A percentile compares a stretch with the other conserved stretches of the same genome.
Conservation (phyloP, 2,329 filamentous ascomycete species). For the Claviceps capensis region DNA sequence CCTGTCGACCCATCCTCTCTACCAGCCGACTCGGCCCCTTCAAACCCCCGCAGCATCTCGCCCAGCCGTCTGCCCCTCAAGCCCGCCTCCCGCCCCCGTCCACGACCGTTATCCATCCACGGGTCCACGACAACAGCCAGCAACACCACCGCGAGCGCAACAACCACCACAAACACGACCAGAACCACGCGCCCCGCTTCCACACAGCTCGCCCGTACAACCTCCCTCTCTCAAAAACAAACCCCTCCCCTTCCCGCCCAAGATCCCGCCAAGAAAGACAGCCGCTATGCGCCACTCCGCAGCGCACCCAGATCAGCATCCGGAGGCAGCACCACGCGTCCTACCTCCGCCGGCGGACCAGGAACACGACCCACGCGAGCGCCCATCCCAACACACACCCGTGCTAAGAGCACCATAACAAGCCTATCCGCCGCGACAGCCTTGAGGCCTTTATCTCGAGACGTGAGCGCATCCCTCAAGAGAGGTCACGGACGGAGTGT, state of each 20-base stretch:
- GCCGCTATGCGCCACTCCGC: constrained; percentile 21
- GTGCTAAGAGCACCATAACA: constrained; percentile 21
- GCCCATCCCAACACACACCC: constrained; percentile 12
- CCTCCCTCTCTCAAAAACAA: constrained; percentile 10
- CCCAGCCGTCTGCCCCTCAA: constrained; percentile 38
- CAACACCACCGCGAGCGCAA: constrained; percentile 1
- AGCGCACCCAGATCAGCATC: constrained; percentile 16
- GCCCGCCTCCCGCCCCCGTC: constrained; percentile 15
- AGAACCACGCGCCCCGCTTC: constrained; percentile 7
- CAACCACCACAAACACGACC: neutral
- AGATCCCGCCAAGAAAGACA: constrained; percentile 11
- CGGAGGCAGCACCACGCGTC: constrained; percentile 12
- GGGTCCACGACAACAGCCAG: constrained; percentile 8
- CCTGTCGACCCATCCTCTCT: constrained; percentile 5
- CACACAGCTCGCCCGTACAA: constrained; percentile 8
- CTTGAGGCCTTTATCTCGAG: constrained; percentile 17
- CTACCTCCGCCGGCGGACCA: constrained; percentile 14
- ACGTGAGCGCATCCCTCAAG: constrained; percentile 2
- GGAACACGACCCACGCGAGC: constrained; percentile 9
- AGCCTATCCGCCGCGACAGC: constrained; percentile 13
- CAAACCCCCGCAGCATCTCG: constrained; percentile 24
- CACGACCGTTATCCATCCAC: constrained; percentile 17
- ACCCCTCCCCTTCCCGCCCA: neutral
- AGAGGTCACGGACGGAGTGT: constrained; percentile 4
- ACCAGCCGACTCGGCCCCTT: constrained; percentile 3